Evolutionary conservation across 176 grass and related monocot species (phyloP).

Genomic region (Eragrostis curvula): DNA sequence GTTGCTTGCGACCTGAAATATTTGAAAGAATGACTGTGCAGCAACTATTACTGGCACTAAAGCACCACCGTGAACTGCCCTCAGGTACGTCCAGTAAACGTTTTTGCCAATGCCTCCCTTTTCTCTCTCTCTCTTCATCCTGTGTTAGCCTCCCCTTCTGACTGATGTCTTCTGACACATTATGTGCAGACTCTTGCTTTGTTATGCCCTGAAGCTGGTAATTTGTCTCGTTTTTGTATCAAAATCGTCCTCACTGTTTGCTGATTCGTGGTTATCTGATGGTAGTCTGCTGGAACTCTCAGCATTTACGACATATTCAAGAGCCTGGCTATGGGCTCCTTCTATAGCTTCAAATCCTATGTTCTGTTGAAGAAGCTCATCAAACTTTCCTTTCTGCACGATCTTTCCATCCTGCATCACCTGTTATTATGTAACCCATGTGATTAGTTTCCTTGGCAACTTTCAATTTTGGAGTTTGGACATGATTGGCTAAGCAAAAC

Average conservation of each 20-base stretch:
- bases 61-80: slow-evolving; percentile 68
- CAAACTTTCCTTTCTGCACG: slow-evolving; percentile 76
- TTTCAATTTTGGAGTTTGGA: slow-evolving; percentile 3
- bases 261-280: slow-evolving; percentile 38
- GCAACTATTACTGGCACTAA: slow-evolving; percentile 71
- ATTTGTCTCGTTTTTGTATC: slow-evolving; percentile 50
- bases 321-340: slow-evolving; percentile 89
- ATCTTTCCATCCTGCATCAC: slow-evolving; percentile 93
- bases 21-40: slow-evolving; percentile 79
- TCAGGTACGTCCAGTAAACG: slow-evolving; percentile 90
- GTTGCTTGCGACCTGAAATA: slow-evolving; percentile 91
- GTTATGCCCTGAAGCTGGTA: slow-evolving; percentile 68
- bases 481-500: slow-evolving; percentile 6
- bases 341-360: slow-evolving; percentile 90
- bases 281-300: slow-evolving; percentile 81
- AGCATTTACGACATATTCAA: slow-evolving; percentile 82
- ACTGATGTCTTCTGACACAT: slow-evolving; percentile 63
- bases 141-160: slow-evolving; percentile 85
- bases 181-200: slow-evolving; percentile 81
- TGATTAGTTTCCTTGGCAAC: slow-evolving; percentile 37
- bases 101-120: slow-evolving; percentile 85
- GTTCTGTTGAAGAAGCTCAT: slow-evolving; percentile 87
- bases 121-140: slow-evolving; percentile 95
- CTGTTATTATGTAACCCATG: slow-evolving; percentile 54
- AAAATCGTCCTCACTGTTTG: slow-evolving; percentile 48